These are phyloP conservation scores for Dactylorhiza incarnata DNA, from an alignment of 106 monocot species.

Conservation along the genomic window DNA sequence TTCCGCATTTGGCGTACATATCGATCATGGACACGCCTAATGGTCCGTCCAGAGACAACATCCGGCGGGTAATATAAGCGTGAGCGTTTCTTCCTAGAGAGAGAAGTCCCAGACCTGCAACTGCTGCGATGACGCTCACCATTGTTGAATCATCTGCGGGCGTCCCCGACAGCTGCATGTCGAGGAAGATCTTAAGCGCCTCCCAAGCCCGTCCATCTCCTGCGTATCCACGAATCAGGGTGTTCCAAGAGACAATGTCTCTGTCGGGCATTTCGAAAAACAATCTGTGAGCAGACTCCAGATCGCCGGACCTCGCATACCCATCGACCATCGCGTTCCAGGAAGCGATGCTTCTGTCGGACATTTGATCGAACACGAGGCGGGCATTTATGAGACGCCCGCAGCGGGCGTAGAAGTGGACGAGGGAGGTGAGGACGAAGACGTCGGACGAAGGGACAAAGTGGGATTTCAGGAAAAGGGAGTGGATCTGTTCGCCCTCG, in stretches of 20 bases:
- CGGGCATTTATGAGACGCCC: constrained; percentile 16
- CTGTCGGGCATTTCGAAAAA: constrained; percentile 31
- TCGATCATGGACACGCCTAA: constrained; percentile 18
- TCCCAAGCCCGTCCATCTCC: constrained; percentile 4
- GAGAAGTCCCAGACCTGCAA: constrained; percentile 20
- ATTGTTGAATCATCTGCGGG: constrained; percentile 29
- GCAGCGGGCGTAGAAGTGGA: constrained; percentile 26
- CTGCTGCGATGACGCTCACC: constrained; percentile 16
- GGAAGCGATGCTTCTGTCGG: constrained; percentile 10
- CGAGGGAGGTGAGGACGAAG: constrained; percentile 16
- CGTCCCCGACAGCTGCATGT: constrained; percentile 16
- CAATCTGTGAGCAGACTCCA: constrained; percentile 2
- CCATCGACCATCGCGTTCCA: constrained; percentile 31
- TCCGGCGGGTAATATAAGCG: constrained; percentile 8
- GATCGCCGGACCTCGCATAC: constrained; percentile 15
- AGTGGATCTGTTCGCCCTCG: constrained; percentile 23
- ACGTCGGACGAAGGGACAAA: neutral
- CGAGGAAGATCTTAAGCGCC: constrained; percentile 24
- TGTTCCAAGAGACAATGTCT: constrained; percentile 34
- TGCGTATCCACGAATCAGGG: constrained; percentile 18
- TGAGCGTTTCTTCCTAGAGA: constrained; percentile 21
- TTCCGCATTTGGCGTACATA: constrained; percentile 29
- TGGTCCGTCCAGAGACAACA: constrained; percentile 15
- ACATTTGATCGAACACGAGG: constrained; percentile 29
- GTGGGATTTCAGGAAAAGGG: constrained; percentile 19